A percentile compares a stretch with the other conserved stretches of the same genome.
These are phyloP conservation scores for Elsinoe perseae DNA, from an alignment of 2,329 filamentous ascomycete genomes.

Conservation along the genomic window DNA sequence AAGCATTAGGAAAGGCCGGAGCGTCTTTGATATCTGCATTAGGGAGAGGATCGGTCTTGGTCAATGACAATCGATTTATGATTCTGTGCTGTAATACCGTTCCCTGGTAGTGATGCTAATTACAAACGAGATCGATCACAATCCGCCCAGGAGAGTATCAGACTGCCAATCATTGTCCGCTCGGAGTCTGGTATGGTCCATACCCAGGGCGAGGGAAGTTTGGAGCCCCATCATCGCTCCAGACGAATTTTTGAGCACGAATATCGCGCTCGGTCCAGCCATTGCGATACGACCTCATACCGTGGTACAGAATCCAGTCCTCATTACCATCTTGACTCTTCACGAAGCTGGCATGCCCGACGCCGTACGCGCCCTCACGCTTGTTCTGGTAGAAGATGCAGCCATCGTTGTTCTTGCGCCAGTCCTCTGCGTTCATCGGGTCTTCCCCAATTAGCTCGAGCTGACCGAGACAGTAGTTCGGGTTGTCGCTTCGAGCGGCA, in stretches of 20 bases:
- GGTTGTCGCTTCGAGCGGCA: constrained; percentile 44
- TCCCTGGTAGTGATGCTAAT: not conserved
- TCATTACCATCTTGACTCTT: constrained; percentile 42
- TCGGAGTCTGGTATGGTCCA: constrained; percentile 39
- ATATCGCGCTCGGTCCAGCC: constrained; percentile 44
- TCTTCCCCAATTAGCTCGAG: constrained; percentile 43
- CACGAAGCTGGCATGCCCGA: constrained; percentile 46
- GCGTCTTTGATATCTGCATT: not conserved
- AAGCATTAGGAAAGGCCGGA: not conserved
- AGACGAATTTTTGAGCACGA: constrained; percentile 42
- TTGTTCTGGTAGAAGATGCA: constrained; percentile 46
- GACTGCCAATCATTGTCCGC: constrained; percentile 24
- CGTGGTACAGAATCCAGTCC: constrained; percentile 49
- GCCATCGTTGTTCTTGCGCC: constrained; percentile 41
- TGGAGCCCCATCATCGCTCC: constrained; percentile 42
- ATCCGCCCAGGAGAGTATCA: no score
- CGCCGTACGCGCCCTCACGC: constrained; percentile 38
- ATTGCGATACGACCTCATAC: constrained; percentile 41
- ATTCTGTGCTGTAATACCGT: not conserved
- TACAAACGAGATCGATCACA: constrained; percentile 3
- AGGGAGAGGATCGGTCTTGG: not conserved
- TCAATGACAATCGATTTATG: not conserved
- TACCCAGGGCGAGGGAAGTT: constrained; percentile 43
- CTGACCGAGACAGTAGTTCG: constrained; percentile 47
- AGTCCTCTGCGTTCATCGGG: constrained; percentile 43